Percentiles rank a stretch among this genome's conserved stretches.
phyloP scores from a whole-genome alignment of 129 eudicot species.

The Saposhnikovia divaricata region DNA sequence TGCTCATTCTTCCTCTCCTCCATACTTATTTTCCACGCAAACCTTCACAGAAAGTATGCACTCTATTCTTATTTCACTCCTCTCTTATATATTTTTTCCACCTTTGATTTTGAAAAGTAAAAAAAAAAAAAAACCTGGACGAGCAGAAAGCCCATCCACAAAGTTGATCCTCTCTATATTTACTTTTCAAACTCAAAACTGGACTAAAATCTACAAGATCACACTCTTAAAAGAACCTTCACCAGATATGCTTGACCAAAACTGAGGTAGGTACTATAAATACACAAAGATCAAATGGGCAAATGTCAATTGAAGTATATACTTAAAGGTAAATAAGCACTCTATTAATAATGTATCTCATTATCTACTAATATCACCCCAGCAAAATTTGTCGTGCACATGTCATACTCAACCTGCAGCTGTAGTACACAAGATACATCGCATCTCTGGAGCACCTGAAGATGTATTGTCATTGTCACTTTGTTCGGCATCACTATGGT shows the following conservation, averaged over 20 bases:
- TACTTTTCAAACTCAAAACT: neutral
- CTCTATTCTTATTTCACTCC: neutral
- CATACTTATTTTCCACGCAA: neutral
- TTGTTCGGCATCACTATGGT: constrained; percentile 35
- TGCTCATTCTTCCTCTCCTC: neutral
- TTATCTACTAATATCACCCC: neutral
- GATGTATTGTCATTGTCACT: constrained; percentile 43
- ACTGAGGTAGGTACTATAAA: neutral
- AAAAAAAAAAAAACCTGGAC: neutral
- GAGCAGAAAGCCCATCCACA: neutral
- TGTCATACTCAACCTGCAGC: constrained; percentile 52
- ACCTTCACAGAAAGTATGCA: neutral
- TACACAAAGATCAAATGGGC: neutral
- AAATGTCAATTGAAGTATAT: neutral
- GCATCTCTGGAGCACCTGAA: constrained; percentile 44
- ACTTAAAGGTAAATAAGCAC: neutral
- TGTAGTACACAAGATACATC: constrained; percentile 88
- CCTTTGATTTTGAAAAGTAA: neutral
- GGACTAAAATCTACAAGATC: neutral
- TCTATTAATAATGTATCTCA: neutral
- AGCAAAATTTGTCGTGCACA: neutral
- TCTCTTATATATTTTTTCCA: neutral
- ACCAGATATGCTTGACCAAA: neutral
- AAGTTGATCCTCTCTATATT: neutral
- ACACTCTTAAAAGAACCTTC: neutral